Evolutionary conservation across 495 filamentous ascomycete genomes (phyloP), one percentile per base, ranked within the genome.

Genomic region (Xeromyces bisporus): DNA sequence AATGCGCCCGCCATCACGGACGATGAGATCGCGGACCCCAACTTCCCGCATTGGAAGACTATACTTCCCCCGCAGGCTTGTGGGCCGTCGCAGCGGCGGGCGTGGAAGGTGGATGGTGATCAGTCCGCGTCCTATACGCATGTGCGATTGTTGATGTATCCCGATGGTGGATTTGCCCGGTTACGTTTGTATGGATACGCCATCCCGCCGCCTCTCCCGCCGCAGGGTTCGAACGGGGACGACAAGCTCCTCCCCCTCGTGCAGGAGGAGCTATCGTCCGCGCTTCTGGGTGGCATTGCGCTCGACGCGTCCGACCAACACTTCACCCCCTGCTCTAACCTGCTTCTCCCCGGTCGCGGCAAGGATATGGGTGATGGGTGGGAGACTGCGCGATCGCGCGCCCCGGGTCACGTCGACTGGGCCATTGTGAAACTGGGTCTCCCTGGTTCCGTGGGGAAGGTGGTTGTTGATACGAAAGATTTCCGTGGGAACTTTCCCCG

Each of bases 321-420:
- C 50, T 94, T 79, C 47, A 81, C 85, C 2, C 75, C 71, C 6
- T 80, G 75, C 48, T 73, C 76, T 36, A 92, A 94, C 50, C 51
- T 93, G 27, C 67, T 93, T 9, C 59, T 93, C 8, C 85, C 86
- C 2, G 84, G 84, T 2, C 64, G 86, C 15, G 86, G 86, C 5
- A 71, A 76, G 47, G 76, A 94, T 53, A 93, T 93, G 84, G 79
- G 84, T 18, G 85, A 92, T 50, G 86, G 86, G 2, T 94, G 86
- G 85, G 85, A 94, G 56, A 94, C 85, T 7, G 74, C 77, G 32
- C 68, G 86, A 23, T 83, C 76, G 18, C 56, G 86, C 15, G 71
- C 64, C 14, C 71, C 71, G 41, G 77, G 69, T 7, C 86, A 94
- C 53, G 59, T 79, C 12, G 86, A 94, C 54, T 93, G 86, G 85